Evolutionary conservation across 2,329 filamentous ascomycete genomes (phyloP).

Genomic region (Ophiostoma pallidulum): DNA sequence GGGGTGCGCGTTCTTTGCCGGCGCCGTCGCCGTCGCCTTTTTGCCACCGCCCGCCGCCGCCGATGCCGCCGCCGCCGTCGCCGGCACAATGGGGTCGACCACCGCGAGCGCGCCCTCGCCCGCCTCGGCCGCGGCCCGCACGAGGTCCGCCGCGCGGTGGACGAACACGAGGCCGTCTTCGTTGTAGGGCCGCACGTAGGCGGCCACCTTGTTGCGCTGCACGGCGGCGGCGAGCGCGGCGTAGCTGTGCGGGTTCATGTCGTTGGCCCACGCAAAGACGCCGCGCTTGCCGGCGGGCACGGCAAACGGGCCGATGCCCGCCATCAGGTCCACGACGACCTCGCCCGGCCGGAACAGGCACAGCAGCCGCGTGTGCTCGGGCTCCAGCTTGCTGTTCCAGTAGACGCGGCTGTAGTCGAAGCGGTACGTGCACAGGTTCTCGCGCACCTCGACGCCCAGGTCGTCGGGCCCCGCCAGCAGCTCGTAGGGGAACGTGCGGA

Average conservation of each 20-base stretch:
- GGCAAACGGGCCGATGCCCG: constrained; percentile 90
- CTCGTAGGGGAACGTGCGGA: constrained; percentile 88
- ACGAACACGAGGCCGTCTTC: constrained; percentile 78
- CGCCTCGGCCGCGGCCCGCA: constrained; percentile 40
- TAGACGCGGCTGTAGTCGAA: constrained; percentile 97
- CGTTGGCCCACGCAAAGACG: constrained; percentile 93
- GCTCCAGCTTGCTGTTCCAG: constrained; percentile 90
- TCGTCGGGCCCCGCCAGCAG: constrained; percentile 74
- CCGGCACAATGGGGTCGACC: constrained; percentile 15
- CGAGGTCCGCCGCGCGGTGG: constrained; percentile 52
- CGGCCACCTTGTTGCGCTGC: constrained; percentile 64
- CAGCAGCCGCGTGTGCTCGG: constrained; percentile 76
- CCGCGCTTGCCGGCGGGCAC: constrained; percentile 81
- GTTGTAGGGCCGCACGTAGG: constrained; percentile 72
- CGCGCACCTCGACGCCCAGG: constrained; percentile 71
- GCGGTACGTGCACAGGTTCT: constrained; percentile 75
- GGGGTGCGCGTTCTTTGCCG: background rate
- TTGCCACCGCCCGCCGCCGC: background rate
- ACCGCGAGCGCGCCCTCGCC: constrained; percentile 31
- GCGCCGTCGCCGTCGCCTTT: constrained; percentile 19
- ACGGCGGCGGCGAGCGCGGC: constrained; percentile 62
- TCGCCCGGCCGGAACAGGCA: constrained; percentile 71
- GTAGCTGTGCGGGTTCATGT: constrained; percentile 87
- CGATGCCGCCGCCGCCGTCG: too few relatives aligned
- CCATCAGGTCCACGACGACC: constrained; percentile 94